Evolutionary conservation across 2,329 filamentous ascomycete genomes (phyloP), one percentile per base, ranked within the genome.

Genomic region (Penicillium psychrosexuale): DNA sequence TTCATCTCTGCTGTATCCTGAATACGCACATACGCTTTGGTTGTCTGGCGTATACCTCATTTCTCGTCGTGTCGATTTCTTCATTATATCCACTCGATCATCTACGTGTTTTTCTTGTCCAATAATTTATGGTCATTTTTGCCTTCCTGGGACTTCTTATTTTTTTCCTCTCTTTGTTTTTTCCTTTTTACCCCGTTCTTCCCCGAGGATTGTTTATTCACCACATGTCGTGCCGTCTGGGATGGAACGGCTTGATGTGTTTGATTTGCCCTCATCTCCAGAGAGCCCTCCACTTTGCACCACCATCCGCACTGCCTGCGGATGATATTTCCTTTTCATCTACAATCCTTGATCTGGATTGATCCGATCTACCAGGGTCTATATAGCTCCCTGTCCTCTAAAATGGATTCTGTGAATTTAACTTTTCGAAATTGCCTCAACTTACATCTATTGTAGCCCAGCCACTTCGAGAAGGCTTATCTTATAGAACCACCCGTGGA

Each of bases 291-390:
- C 58, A 62, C 60, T 61, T 47, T 64, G 58, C 62, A 62, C 53
- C 45, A 31, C 47, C 33, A 30, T 43, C 58, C 59, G 61, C 52
- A 40, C 19, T 27, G 44, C 50, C 53, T 47, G 59, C 61, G 51
- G 54, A 51, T 45, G 44, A 51, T 30, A 36, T 61, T 63, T 62
- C 57, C 60, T 58, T 60, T 46, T 59, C 48, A 64, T 69, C 61
- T 60, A 62, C 63, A 64, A 53, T 62, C 62, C 57, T 60, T 54
- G 56, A 61, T 58, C 48, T 57, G 58, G 62, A 61, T 55, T 61
- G 52, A 56, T 53, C 57, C 53, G 15, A 43, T 45, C 15, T 57
- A 42, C 47, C 19, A 47, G 48, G 51, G 56, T 52, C 17, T 19
- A 43, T 53, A 60, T 55, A 57, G 51, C 40, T 53, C 58, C 49